Conservation (phyloP, 1,284 basidiomycete species). For the Inonotus obliquus region DNA sequence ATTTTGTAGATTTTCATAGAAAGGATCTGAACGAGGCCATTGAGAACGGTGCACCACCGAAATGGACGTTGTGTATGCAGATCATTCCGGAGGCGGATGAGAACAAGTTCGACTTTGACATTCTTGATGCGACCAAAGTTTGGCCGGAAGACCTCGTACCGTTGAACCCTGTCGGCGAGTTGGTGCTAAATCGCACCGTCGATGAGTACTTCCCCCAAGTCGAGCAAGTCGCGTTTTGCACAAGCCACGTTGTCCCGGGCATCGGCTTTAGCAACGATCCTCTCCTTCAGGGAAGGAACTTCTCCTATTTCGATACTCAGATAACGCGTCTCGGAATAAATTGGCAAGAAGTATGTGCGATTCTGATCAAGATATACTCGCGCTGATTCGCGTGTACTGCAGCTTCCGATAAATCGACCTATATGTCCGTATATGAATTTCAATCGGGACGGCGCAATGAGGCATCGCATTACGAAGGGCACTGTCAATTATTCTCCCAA, state of each 20-base stretch:
- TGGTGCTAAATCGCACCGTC: conserved; percentile 62
- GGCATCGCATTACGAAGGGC: conserved; percentile 57
- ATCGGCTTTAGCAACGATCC: conserved; percentile 82
- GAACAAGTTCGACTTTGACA: conserved; percentile 77
- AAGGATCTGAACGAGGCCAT: conserved; percentile 80
- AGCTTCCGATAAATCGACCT: conserved; percentile 79
- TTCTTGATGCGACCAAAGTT: conserved; percentile 81
- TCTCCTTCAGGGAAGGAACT: conserved; percentile 78
- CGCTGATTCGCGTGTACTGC: conserved; percentile 22
- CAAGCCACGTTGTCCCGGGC: conserved; percentile 75
- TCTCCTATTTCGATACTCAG: conserved; percentile 82
- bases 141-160: conserved; percentile 80
- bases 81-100: conserved; percentile 61
- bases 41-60: conserved; percentile 57
- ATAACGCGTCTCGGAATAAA: conserved; percentile 71
- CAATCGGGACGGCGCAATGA: conserved; percentile 60
- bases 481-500: conserved; percentile 75
- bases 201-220: conserved; percentile 81
- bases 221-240: conserved; percentile 83
- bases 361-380: neutral
- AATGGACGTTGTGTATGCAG: conserved; percentile 78
- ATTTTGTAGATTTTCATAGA: conserved; percentile 64
- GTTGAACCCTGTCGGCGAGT: conserved; percentile 68
- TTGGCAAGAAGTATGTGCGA: conserved; percentile 51
- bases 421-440: conserved; percentile 76